Evolutionary conservation across 768 basidiomycete genomes (phyloP).

Genomic region (Agaricus subrufescens): DNA sequence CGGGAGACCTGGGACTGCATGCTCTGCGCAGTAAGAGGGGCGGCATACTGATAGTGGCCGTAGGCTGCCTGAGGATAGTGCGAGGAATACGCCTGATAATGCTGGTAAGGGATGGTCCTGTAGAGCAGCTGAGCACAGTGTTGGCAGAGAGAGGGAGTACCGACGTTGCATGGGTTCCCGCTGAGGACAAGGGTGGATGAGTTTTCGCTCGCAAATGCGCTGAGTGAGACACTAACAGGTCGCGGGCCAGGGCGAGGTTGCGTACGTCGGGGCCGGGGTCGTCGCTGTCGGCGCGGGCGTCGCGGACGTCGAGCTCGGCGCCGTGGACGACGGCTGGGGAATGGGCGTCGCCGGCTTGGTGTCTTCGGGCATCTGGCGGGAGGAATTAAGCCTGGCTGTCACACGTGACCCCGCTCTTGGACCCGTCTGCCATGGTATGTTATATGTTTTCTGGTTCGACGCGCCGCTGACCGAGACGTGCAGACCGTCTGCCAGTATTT

Average conservation of each 20-base stretch:
- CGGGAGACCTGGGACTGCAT: slow-evolving; percentile 18
- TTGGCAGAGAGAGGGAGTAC: slow-evolving; percentile 10
- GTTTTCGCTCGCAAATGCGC: not conserved
- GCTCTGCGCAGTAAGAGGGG: slow-evolving; percentile 23
- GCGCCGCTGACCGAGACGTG: too few species aligned
- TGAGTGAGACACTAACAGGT: not conserved
- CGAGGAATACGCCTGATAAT: slow-evolving; percentile 39
- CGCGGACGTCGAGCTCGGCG: not conserved
- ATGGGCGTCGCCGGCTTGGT: slow-evolving; percentile 9
- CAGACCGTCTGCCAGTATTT: slow-evolving; percentile 62
- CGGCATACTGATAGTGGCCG: slow-evolving; percentile 42
- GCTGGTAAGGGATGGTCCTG: slow-evolving; percentile 46
- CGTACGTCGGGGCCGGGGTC: slow-evolving; percentile 5
- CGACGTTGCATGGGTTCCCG: slow-evolving; percentile 5
- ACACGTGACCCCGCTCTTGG: slow-evolving; percentile 4
- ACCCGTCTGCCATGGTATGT: slow-evolving; percentile 3
- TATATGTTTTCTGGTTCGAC: too few species aligned
- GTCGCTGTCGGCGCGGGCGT: slow-evolving; percentile 6
- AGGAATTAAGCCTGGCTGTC: not conserved
- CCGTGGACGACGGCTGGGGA: slow-evolving; percentile 1
- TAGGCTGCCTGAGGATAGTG: slow-evolving; percentile 42
- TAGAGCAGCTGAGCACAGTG: slow-evolving; percentile 10
- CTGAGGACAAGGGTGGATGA: not conserved
- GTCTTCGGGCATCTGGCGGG: slow-evolving; percentile 2
- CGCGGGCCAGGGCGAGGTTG: slow-evolving; percentile 5